Evolutionary conservation across 2,329 filamentous ascomycete genomes (phyloP), one percentile per base, ranked within the genome.

Genomic region (Calcarisporium arbuscula): DNA sequence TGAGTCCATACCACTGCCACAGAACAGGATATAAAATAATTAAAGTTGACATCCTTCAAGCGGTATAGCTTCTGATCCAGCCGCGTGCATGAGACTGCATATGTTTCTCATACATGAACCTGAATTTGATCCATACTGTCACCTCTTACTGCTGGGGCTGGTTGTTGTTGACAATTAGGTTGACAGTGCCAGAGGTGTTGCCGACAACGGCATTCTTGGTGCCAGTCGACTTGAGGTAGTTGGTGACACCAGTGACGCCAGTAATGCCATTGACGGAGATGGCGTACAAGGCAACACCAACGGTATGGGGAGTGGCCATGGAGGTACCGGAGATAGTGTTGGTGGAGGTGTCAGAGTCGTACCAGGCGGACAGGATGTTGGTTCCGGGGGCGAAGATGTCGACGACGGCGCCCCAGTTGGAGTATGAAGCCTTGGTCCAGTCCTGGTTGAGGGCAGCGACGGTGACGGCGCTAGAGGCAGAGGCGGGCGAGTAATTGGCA

Each of bases 271-370:
- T 54, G 11, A 74, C 56, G 8, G 61, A 61, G 36, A 78, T 58
- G 29, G 61, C 53, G 50, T 67, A 67, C 11, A 64, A 53, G 16
- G 45, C 73, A 17, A 82, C 60, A 18, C 78, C 79, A 20, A 70
- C 64, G 39, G 82, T 62, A 50, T 81, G 77, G 2, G 78, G 78
- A 4, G 65, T 58, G 5, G 77, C 74, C 77, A 81, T 81, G n/a
- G 69, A 76, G 9, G 79, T 82, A 22, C 78, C 79, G 11, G 64
- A 70, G 49, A 78, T 65, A 30, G 51, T 63, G 43, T 61, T 61
- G 35, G 54, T 67, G 29, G 70, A 64, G 12, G 51, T 57, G 38
- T 51, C 61, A 51, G 54, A 49, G 37, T 62, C 59, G 45, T 61
- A 65, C 66, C 67, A 76, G 6, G 74, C 53, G 28, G 65, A 70